Evolutionary conservation across 2,329 filamentous ascomycete species (phyloP), one percentile per base, ranked within the genome.

Genomic region (Phialocephala subalpina): DNA sequence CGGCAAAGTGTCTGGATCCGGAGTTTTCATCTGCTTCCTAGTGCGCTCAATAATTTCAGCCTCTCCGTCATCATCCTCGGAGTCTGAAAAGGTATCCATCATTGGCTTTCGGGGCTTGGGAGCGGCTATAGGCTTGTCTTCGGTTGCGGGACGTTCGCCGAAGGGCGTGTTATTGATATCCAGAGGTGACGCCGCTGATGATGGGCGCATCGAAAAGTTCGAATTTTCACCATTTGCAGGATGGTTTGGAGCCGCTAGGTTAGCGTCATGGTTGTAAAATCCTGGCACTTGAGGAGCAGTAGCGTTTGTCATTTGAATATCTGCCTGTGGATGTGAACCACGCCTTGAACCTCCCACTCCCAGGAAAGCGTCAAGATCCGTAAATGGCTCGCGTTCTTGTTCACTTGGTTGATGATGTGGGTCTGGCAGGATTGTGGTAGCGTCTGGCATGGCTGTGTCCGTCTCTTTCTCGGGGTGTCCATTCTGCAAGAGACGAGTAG

Each of bases 1-100:
- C 18, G 73, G 75, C 12, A 77, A 60, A 49, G 65, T 71, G 14
- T 67, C 70, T 16, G 73, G 58, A 4, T 75, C 68, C 1, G 76
- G 76, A 2, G 76, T 77, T 49, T 70, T 72, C 71, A 76, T 77
- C n/a, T 66, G 68, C 25, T 69, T 71, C 14, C 73, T 68, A 6
- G 76, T 74, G 49, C 68, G 65, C 63, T 73, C 73, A 25, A 73
- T 64, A 20, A 57, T 20, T 18, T 67, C 58, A 8, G n/a, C 35
- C 22, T 60, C 60, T 38, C 18, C 42, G 2, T 55, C 57, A 20
- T 66, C 60, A 27, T 60, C 57, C 22, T 20, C 55, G 3, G 9
- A 14, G 22, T 40, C 55, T 16, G 18, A 22, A 27, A 57, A 57
- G 11, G 20, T 40, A 11, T 57, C 55, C 14, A 57, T 38, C 25